Evolutionary conservation across 139 green algal species (phyloP).

Genomic region (Volvox reticuliferus): DNA sequence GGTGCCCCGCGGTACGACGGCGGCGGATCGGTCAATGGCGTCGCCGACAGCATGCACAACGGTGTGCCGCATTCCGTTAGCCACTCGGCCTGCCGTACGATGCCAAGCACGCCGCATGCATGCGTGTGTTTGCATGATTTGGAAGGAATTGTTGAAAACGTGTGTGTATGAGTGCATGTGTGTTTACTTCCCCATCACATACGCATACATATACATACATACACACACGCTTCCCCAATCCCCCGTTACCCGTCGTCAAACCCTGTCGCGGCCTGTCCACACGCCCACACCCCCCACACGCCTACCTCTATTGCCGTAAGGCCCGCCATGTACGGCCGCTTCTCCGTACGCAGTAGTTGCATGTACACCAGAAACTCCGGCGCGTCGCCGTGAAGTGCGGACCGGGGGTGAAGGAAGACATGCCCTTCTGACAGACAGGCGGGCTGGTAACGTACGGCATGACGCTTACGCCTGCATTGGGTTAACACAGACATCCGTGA

Average conservation of each 20-base stretch:
- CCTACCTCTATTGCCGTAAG: conserved; percentile 78
- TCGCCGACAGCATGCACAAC: conserved; percentile 69
- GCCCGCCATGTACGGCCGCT: conserved; percentile 90
- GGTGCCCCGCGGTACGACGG: conserved; percentile 69
- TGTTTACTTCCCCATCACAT: background rate
- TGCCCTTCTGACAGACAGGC: conserved; percentile 25
- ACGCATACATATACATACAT: background rate
- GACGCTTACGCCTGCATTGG: conserved; percentile 43
- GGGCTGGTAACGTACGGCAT: conserved; percentile 77
- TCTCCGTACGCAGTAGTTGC: conserved; percentile 82
- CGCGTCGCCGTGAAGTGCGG: conserved; percentile 66
- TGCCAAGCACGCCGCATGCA: too few relatives aligned
- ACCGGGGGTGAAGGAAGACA: conserved; percentile 94
- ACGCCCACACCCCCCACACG: too few relatives aligned
- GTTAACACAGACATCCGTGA: background rate
- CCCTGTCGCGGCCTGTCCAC: too few relatives aligned
- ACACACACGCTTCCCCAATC: background rate
- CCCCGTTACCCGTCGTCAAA: background rate
- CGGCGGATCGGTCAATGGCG: conserved; percentile 67
- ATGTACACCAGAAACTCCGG: conserved; percentile 89
- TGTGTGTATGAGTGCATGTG: background rate
- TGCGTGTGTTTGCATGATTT: too few relatives aligned
- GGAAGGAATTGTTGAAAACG: too few relatives aligned
- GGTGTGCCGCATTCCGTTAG: conserved; percentile 62
- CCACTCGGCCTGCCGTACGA: conserved; percentile 59